phyloP scores from a whole-genome alignment of 2,329 filamentous ascomycete genomes.

The Trichoderma arundinaceum region DNA sequence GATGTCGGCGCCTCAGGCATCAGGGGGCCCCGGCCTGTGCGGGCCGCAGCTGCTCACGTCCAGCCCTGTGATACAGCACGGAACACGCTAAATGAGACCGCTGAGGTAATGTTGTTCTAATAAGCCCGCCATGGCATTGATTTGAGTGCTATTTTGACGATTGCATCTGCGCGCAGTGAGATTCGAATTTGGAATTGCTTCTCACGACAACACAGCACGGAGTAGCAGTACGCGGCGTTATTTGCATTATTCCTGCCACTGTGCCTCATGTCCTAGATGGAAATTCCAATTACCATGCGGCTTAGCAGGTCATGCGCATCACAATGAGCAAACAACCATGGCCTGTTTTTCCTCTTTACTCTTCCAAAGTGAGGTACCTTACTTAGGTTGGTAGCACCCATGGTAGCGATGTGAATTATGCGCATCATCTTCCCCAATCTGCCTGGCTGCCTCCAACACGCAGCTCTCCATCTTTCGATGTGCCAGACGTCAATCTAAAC shows the following conservation, averaged over 20 bases:
- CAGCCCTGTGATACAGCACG: background rate
- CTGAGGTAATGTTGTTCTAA: background rate
- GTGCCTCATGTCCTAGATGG: background rate
- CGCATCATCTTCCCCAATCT: background rate
- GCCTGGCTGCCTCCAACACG: background rate
- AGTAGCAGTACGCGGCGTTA: too few relatives aligned
- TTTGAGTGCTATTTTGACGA: background rate
- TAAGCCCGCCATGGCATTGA: background rate
- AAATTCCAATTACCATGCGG: background rate
- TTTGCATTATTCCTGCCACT: background rate
- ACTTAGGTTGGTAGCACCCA: too few relatives aligned
- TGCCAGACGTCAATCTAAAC: background rate
- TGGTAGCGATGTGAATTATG: background rate
- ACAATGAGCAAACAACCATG: conserved; percentile 2
- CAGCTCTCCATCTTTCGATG: background rate
- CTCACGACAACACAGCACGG: too few relatives aligned
- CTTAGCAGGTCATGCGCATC: background rate
- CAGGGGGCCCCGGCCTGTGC: conserved; percentile 4
- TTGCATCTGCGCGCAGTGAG: too few relatives aligned
- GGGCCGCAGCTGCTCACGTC: conserved; percentile 3
- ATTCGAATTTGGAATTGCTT: too few relatives aligned
- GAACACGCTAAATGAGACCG: background rate
- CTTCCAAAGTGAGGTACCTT: too few relatives aligned
- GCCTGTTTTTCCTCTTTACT: too few relatives aligned
- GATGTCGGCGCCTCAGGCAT: conserved; percentile 43